phyloP scores from a whole-genome alignment of 1,139 yeast species.

The Taphrina wiesneri region DNA sequence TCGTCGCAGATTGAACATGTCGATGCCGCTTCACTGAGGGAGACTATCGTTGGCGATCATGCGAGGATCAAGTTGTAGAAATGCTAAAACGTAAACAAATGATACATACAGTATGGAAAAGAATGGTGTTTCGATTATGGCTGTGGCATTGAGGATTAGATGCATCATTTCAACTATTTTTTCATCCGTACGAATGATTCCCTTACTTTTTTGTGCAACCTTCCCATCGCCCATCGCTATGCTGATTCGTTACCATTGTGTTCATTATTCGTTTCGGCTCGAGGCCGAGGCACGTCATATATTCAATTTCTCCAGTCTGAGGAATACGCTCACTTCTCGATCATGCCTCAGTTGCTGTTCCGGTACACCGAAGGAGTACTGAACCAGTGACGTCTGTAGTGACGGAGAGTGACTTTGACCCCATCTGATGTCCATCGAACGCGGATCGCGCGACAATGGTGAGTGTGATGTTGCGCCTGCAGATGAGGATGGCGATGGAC shows the following conservation, averaged over 20 bases:
- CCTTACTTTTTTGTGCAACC: too few species aligned
- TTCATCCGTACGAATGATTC: too few species aligned
- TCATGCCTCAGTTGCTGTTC: not conserved
- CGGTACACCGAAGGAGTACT: slow-evolving; percentile 5
- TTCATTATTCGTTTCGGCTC: not conserved
- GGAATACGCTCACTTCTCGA: not conserved
- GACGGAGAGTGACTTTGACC: not conserved
- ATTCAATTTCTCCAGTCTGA: not conserved
- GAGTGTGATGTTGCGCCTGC: not conserved
- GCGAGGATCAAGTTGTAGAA: not conserved
- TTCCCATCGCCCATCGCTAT: not conserved
- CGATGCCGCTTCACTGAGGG: not conserved
- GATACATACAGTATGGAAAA: too few species aligned
- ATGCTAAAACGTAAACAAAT: too few species aligned
- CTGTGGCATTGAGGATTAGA: not conserved
- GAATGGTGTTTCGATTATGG: not conserved
- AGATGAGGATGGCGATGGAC: not conserved
- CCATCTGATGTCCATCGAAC: slow-evolving; percentile 1
- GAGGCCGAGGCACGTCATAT: not conserved
- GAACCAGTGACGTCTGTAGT: not conserved
- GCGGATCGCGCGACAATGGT: not conserved
- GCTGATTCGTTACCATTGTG: too few species aligned
- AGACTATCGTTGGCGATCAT: slow-evolving; percentile 1
- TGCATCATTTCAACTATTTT: too few species aligned
- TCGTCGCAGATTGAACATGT: not conserved